Conservation (phyloP, 139 green algal genomes). For the Picochlorum costavermella region DNA sequence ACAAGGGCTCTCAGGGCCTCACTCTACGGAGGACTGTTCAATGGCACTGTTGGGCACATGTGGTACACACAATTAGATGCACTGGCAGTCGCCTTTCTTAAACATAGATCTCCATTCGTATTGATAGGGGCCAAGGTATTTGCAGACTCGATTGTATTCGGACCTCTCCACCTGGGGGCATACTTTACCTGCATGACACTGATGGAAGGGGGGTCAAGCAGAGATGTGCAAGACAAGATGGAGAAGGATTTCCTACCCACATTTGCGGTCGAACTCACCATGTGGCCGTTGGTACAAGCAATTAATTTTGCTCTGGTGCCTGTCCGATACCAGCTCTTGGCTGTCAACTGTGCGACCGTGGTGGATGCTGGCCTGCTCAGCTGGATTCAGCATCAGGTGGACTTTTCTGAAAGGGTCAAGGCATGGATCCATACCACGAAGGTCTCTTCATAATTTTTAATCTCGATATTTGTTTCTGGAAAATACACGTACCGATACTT, state of each 20-base stretch:
- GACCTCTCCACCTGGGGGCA: conserved; percentile 17
- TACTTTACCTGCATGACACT: conserved; percentile 22
- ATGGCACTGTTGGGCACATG: conserved; percentile 19
- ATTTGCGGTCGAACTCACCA: conserved; percentile 15
- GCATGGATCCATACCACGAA: no score
- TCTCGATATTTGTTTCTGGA: no score
- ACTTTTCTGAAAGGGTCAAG: background rate
- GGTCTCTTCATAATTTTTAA: no score
- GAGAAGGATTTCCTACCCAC: conserved; percentile 25
- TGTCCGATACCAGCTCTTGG: conserved; percentile 23
- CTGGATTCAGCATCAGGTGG: conserved; percentile 2
- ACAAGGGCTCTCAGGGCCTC: conserved; percentile 5
- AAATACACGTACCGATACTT: no score
- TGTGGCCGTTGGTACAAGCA: conserved; percentile 28
- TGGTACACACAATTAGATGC: conserved; percentile 28
- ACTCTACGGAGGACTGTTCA: conserved; percentile 15
- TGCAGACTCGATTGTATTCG: conserved; percentile 23
- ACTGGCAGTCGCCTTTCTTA: background rate
- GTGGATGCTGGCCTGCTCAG: conserved; percentile 13
- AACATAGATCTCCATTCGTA: background rate
- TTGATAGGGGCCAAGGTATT: conserved; percentile 26
- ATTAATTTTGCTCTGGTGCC: conserved; percentile 29
- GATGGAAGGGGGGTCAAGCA: conserved; percentile 12
- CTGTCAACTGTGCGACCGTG: conserved; percentile 23
- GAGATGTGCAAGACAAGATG: conserved; percentile 16